Base-by-base conservation (phyloP, 495 filamentous ascomycete species). In the Corynascus novoguineensis region DNA sequence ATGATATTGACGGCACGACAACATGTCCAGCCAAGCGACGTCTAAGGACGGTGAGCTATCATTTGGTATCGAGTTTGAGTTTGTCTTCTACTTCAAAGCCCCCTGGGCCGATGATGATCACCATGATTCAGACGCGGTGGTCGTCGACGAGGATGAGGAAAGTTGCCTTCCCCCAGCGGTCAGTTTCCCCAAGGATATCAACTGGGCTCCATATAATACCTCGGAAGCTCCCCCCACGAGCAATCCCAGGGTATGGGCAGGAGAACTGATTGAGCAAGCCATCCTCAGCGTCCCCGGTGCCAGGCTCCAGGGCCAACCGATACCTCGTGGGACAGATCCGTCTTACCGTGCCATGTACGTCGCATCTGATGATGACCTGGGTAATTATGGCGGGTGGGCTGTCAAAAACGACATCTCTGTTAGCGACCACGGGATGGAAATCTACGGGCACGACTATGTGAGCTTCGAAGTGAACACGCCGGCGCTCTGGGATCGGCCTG, bases 11-110 rank as follows among this genome's bases (percentile, higher is more conserved):
- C n/a, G n/a, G n/a, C 41, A 35, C 29, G 11, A 35, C 28, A 17
- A 17, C 27, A 49, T 22, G 28, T 22, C 28, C 28, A 34, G 22
- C 17, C n/a, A 14, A 19, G 7, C 1, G 2, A 31, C 38, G 0
- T 2, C 19, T 8, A 15, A 19, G 19, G n/a, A 29, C 4, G 32
- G 25, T 15, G 34, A 42, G 17, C 58, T 60, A 14, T 65, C 63
- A n/a, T 65, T 63, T 19, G 60, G 60, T 28, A 7, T 63, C 37
- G 63, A 65, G 55, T 48, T 65, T 35, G 63, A 65, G 49, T 60
- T 63, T 31, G n/a, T 63, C 38, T 25, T 63, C 29, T 55, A 50
- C 24, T 58, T n/a, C 47, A 40, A 41, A 8, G 14, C 5, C 45
- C 28, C 40, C 21, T 1, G 3, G 17, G n/a, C 22, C 11, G 24